Evolutionary conservation across 1,139 yeast genomes (phyloP).

Genomic region (Casaregolazyma lundiana): DNA sequence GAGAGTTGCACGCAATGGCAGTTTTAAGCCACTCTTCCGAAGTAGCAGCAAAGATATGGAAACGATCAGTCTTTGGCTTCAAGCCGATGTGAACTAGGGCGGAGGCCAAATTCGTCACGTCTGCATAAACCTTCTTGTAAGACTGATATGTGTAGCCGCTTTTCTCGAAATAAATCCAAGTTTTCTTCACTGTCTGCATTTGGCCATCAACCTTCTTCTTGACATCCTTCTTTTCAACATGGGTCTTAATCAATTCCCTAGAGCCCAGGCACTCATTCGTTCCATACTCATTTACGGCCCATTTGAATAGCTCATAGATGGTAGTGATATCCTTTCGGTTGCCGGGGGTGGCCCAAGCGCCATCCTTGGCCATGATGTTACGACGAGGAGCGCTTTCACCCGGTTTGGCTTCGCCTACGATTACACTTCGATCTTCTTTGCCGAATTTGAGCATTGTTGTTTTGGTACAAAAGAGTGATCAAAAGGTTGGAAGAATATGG

Average conservation of each 20-base stretch:
- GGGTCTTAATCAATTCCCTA: conserved; percentile 70
- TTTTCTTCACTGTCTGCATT: conserved; percentile 65
- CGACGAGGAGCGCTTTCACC: conserved; percentile 95
- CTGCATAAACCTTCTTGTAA: conserved; percentile 51
- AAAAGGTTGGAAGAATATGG: background rate
- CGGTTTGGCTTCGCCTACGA: conserved; percentile 73
- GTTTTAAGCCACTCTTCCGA: conserved; percentile 89
- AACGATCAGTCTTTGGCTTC: conserved; percentile 56
- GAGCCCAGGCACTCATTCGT: conserved; percentile 63
- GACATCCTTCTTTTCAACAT: conserved; percentile 69
- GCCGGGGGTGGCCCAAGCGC: conserved; percentile 35
- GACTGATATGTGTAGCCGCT: conserved; percentile 65
- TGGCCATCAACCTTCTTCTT: conserved; percentile 77
- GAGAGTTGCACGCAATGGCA: conserved; percentile 71
- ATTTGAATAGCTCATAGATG: conserved; percentile 64
- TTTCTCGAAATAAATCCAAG: conserved; percentile 82
- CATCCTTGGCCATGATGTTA: conserved; percentile 56
- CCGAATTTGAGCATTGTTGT: background rate
- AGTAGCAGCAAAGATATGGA: conserved; percentile 81
- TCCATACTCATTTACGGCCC: conserved; percentile 57
- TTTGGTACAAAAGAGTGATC: background rate
- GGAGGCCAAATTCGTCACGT: conserved; percentile 57
- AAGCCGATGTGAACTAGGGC: conserved; percentile 79
- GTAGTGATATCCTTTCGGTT: conserved; percentile 42
- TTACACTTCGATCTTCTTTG: conserved; percentile 40